Evolutionary conservation across 305 asterid genomes (phyloP).

Genomic region (Fraxinus nigra): DNA sequence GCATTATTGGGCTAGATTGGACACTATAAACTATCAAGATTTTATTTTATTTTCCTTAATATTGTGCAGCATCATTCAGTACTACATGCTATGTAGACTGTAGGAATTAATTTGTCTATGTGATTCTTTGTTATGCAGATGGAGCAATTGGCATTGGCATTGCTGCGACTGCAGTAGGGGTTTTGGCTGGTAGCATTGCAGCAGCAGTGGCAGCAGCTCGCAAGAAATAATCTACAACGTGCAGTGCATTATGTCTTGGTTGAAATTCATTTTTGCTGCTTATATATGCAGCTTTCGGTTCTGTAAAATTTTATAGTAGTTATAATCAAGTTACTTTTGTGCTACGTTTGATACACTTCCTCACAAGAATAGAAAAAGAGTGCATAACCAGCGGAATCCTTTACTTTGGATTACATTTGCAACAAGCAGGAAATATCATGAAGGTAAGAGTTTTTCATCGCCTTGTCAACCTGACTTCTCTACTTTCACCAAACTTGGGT

Average conservation of each 20-base stretch:
- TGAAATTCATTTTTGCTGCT: not conserved
- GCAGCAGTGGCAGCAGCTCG: constrained; percentile 37
- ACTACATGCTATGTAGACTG: not conserved
- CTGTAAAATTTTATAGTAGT: not conserved
- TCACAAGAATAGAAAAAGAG: not conserved
- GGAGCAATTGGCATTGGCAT: constrained; percentile 52
- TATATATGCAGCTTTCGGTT: not conserved
- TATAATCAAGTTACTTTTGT: not conserved
- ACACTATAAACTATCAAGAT: not conserved
- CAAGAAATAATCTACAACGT: constrained; percentile 29
- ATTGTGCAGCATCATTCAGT: not conserved
- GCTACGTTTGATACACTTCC: not conserved
- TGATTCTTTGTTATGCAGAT: constrained; percentile 25
- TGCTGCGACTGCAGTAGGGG: constrained; percentile 50
- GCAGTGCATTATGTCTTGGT: not conserved
- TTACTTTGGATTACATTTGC: not conserved
- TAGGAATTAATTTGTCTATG: not conserved
- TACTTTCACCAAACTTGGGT: not conserved
- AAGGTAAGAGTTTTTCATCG: not conserved
- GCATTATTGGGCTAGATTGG: not conserved
- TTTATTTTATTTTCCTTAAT: not conserved
- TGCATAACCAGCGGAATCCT: not conserved
- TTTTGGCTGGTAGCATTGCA: constrained; percentile 47
- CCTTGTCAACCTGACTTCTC: not conserved
- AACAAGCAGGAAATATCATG: not conserved